Conservation (phyloP, 345 rosid genomes). For the Sisymbrium altissimum region DNA sequence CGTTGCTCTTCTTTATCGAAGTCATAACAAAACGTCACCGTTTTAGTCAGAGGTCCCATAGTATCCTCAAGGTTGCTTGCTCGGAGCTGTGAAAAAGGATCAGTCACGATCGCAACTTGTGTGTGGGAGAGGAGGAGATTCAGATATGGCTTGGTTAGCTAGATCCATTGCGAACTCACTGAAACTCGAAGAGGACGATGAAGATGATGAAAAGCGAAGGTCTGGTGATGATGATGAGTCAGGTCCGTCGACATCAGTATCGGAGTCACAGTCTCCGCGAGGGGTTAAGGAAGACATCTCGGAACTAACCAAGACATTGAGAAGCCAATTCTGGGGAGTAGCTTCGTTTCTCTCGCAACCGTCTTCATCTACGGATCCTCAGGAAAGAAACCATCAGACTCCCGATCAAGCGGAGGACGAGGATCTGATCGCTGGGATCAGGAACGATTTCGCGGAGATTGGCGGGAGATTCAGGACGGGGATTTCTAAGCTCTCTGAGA, state of each 20-base stretch:
- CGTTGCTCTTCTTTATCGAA: not conserved
- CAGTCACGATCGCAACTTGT: slow-evolving; percentile 9
- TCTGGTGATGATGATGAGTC: not conserved
- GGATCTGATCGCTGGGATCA: slow-evolving; percentile 33
- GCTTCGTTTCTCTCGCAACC: slow-evolving; percentile 80
- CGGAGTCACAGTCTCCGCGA: slow-evolving; percentile 46
- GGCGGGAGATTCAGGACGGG: slow-evolving; percentile 46
- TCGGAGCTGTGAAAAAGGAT: slow-evolving; percentile 3
- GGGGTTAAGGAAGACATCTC: slow-evolving; percentile 88
- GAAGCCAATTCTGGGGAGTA: slow-evolving; percentile 86
- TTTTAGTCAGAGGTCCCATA: too few relatives aligned
- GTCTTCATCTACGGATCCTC: slow-evolving; percentile 16
- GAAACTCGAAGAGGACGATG: slow-evolving; percentile 60
- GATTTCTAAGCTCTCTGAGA: slow-evolving; percentile 74
- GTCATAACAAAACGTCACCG: not conserved
- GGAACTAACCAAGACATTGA: slow-evolving; percentile 65
- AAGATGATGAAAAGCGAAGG: slow-evolving; percentile 31
- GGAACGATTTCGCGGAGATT: slow-evolving; percentile 39
- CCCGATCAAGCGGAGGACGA: slow-evolving; percentile 29
- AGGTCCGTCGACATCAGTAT: not conserved
- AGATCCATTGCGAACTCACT: slow-evolving; percentile 79
- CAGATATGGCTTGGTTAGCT: slow-evolving; percentile 80
- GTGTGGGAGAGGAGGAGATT: slow-evolving; percentile 3
- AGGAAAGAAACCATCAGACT: slow-evolving; percentile 20
- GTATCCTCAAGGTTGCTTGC: not conserved